Evolutionary conservation across 2,329 filamentous ascomycete genomes (phyloP).

Genomic region (Botrytis fragariae): DNA sequence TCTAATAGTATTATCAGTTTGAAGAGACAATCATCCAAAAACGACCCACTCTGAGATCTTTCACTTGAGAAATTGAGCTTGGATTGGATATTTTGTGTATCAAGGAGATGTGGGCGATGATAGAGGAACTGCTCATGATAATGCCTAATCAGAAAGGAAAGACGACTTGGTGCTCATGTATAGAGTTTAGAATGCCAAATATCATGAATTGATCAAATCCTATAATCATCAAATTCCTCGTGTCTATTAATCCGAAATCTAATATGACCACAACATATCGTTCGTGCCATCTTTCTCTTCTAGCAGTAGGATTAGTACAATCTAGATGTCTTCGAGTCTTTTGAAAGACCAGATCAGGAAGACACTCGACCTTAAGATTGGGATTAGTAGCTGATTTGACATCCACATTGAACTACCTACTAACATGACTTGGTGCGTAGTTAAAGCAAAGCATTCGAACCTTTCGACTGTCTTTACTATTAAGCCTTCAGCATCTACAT

Average conservation of each 20-base stretch:
- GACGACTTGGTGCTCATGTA: neutral
- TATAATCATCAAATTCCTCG: neutral
- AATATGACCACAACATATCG: neutral
- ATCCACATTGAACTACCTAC: neutral
- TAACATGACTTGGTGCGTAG: neutral
- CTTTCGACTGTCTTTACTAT: neutral
- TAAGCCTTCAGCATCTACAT: neutral
- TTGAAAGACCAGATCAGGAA: no score
- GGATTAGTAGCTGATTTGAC: neutral
- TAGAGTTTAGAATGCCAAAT: constrained; percentile 11
- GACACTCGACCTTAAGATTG: no score
- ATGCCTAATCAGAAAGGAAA: neutral
- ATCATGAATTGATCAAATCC: constrained; percentile 2
- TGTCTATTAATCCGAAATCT: neutral
- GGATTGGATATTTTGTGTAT: constrained; percentile 16
- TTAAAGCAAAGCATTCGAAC: no score
- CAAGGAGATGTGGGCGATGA: neutral
- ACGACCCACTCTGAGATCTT: constrained; percentile 29
- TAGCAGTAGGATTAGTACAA: neutral
- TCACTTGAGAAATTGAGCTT: constrained; percentile 26
- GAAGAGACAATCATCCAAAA: constrained; percentile 41
- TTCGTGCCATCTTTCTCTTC: neutral
- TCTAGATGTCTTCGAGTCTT: no score
- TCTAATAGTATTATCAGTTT: constrained; percentile 37
- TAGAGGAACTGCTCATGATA: constrained; percentile 9